Conservation (phyloP, 257 asterid genomes). For the Solanum pennellii region DNA sequence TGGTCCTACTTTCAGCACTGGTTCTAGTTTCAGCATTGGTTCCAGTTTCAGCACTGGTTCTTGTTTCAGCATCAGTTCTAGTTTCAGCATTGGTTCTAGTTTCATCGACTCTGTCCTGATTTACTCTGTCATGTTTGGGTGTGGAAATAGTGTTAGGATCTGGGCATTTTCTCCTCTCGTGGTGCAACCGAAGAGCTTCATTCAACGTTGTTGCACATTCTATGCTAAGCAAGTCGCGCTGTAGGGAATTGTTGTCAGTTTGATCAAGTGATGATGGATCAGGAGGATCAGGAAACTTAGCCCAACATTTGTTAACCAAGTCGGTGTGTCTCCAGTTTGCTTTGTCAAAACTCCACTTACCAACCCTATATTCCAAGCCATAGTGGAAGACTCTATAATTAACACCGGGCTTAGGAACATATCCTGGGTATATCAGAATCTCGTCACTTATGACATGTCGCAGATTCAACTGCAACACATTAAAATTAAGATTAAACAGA, state of each 20-base stretch:
- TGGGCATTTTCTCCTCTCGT: conserved; percentile 43
- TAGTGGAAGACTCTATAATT: conserved; percentile 79
- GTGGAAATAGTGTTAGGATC: conserved; percentile 28
- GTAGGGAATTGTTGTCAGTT: conserved; percentile 29
- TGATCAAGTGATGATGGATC: conserved; percentile 50
- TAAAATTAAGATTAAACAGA: background rate
- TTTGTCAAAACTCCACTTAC: conserved; percentile 89
- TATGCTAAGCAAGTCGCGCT: conserved; percentile 82
- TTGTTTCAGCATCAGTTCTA: background rate
- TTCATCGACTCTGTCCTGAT: conserved; percentile 8
- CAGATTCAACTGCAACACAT: conserved; percentile 48
- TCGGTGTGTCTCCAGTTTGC: conserved; percentile 78
- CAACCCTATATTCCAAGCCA: conserved; percentile 76
- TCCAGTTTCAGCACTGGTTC: background rate
- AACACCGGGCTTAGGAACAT: conserved; percentile 60
- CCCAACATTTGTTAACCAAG: conserved; percentile 70
- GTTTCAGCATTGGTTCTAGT: background rate
- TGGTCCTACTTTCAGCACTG: background rate
- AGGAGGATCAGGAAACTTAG: conserved; percentile 77
- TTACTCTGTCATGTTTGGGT: background rate
- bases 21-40: background rate
- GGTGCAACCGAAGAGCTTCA: conserved; percentile 55
- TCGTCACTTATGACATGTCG: conserved; percentile 58
- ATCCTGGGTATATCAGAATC: conserved; percentile 87
- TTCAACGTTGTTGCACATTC: conserved; percentile 64